Evolutionary conservation across 2,329 filamentous ascomycete species (phyloP), one percentile per base, ranked within the genome.

Genomic region (Aspergillus proliferans): DNA sequence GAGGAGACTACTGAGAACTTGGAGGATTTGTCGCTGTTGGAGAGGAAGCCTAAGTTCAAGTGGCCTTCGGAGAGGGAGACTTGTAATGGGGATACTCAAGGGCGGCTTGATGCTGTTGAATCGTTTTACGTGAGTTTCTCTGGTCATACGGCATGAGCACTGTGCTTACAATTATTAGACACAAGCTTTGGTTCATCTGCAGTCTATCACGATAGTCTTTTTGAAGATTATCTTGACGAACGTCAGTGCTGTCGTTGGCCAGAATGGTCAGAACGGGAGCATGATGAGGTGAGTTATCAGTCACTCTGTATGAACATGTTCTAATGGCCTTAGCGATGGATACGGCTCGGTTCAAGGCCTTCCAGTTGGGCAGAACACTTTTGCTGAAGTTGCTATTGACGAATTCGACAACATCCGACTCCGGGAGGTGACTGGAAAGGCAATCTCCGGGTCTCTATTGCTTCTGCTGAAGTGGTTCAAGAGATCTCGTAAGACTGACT

Each of bases 381-480:
- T 73, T 43, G 61, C 66, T 21, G 38, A 40, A 7, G 38, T 40
- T 40, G 65, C 66, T 2, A 73, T 83, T 3, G 90, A 94, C 51
- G 90, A 96, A 59, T 71, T 95, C 14, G 91, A 97, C 66, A 83
- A 85, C 38, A 79, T 87, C 47, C 81, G 94, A 45, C 84, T 83
- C 14, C 82, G 92, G 48, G 93, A 98, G 68, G 91, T 98, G 46
- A 86, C 86, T 10, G 83, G 86, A 22, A 97, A 97, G 69, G 92
- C 92, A 0, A 85, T 95, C 19, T 93, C 90, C n/a, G 91, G 87
- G 1, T 86, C 90, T 48, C 72, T 98, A 24, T 74, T 98, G 24
- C 75, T 95, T n/a, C 71, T 97, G 41, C 67, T 97, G 52, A 98
- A 97, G 70, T 98, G 93, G 93, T 86, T 97, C 60, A 94, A 95